Evolutionary conservation across 148 eudicot species (phyloP), one percentile per base, ranked within the genome.

Genomic region (Rhododendron molle): DNA sequence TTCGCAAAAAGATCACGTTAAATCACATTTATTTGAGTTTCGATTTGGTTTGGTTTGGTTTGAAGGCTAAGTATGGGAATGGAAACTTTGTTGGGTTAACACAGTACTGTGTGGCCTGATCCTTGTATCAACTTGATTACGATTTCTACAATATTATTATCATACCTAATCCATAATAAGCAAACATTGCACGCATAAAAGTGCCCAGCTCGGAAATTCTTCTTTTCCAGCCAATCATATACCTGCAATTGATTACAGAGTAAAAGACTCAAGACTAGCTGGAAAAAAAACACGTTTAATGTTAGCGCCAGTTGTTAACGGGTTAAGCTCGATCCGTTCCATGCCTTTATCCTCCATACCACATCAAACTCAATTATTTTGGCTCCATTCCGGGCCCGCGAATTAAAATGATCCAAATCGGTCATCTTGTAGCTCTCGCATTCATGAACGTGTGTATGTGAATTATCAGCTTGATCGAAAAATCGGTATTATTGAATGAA

Each of bases 151-250:
- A 36, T 36, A 36, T 36, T 3, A 8, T 0, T 44, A 8, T 84
- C 49, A 15, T 91, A 94, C 97, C 98, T 89, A 94, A 86, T 89
- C 94, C 98, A 28, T 93, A 91, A 76, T 92, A 93, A 76, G 98
- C 36, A 34, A 34, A 34, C 94, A 94, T 93, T 56, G 90, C 86
- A 93, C 93, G 91, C 82, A 93, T 5, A 86, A 81, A 94, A 94
- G 86, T 94, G 92, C 78, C 98, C 95, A 52, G 93, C 88, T 86
- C 88, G 92, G 67, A 94, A 90, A 77, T 86, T 91, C 88, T 91
- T 92, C 87, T 92, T 91, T 54, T 91, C 93, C 84, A 93, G 90
- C 94, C 96, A 94, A 86, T 94, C 98, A 78, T 91, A 78, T 91
- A 94, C 90, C 95, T 94, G 90, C 79, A 86, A 56, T 52, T 52